These are phyloP conservation scores for Ogataea trehalophila DNA, from an alignment of 805 yeast species.

Conservation along the genomic window DNA sequence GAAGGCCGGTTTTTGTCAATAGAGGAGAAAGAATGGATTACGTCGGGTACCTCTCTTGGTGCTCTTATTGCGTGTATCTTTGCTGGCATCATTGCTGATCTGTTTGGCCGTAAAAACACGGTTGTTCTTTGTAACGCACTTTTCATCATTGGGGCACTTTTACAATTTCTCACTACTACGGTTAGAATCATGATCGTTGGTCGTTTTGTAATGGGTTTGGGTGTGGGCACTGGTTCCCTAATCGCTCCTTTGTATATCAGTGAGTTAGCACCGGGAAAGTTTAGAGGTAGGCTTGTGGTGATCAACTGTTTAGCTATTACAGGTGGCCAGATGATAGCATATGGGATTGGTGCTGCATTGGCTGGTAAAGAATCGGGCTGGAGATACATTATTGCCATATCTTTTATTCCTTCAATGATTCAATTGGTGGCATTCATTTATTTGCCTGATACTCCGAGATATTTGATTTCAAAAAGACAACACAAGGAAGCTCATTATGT, in stretches of 20 bases:
- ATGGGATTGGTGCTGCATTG: slow-evolving; percentile 88
- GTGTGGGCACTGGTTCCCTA: slow-evolving; percentile 92
- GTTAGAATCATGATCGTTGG: slow-evolving; percentile 93
- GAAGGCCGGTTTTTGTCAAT: slow-evolving; percentile 29
- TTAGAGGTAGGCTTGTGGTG: slow-evolving; percentile 87
- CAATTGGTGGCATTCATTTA: slow-evolving; percentile 76
- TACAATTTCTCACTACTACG: slow-evolving; percentile 76
- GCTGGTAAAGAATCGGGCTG: slow-evolving; percentile 75
- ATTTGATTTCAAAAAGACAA: slow-evolving; percentile 66
- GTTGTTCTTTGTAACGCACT: slow-evolving; percentile 74
- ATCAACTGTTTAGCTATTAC: slow-evolving; percentile 87
- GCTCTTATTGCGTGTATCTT: slow-evolving; percentile 74
- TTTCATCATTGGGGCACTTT: slow-evolving; percentile 77
- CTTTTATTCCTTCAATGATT: slow-evolving; percentile 78
- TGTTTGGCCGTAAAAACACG: slow-evolving; percentile 77
- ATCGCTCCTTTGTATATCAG: slow-evolving; percentile 91
- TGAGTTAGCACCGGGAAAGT: slow-evolving; percentile 88
- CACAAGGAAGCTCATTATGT: slow-evolving; percentile 64
- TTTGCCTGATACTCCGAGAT: slow-evolving; percentile 96
- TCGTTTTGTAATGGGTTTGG: slow-evolving; percentile 90
- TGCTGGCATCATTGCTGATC: slow-evolving; percentile 81
- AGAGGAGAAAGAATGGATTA: slow-evolving; percentile 59
- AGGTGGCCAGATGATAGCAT: slow-evolving; percentile 92
- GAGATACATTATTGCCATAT: slow-evolving; percentile 87
- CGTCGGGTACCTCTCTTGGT: slow-evolving; percentile 93